Evolutionary conservation across 495 filamentous ascomycete genomes (phyloP).

Genomic region (Penicillium manginii): DNA sequence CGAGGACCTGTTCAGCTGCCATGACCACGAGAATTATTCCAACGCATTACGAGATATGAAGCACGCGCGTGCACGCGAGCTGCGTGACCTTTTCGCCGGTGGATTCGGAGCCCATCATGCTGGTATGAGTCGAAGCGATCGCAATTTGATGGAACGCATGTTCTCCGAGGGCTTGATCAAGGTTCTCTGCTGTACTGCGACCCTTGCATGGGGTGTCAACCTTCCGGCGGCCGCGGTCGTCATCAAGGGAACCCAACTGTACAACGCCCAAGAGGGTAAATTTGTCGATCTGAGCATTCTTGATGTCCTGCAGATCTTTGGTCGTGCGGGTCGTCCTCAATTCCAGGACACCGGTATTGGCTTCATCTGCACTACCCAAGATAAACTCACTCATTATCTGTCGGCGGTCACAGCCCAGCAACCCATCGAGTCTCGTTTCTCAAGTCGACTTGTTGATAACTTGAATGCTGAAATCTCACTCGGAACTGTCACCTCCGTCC

Average conservation of each 20-base stretch:
- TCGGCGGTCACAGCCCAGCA: constrained; percentile 92
- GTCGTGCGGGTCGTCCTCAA: constrained; percentile 94
- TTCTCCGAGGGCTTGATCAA: constrained; percentile 89
- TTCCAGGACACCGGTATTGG: constrained; percentile 96
- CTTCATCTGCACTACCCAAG: constrained; percentile 93
- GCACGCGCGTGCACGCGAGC: constrained; percentile 76
- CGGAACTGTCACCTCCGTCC: constrained; percentile 93
- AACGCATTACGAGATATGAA: constrained; percentile 80
- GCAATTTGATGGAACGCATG: constrained; percentile 89
- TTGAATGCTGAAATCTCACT: constrained; percentile 93
- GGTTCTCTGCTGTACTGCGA: constrained; percentile 97
- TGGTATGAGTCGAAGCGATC: constrained; percentile 88
- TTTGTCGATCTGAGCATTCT: constrained; percentile 97
- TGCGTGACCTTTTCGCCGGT: constrained; percentile 85
- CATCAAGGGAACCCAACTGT: constrained; percentile 96
- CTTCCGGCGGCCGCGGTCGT: constrained; percentile 91
- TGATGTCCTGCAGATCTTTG: constrained; percentile 98
- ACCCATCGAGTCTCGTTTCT: constrained; percentile 94
- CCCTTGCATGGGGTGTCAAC: constrained; percentile 96
- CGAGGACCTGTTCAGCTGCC: constrained; percentile 70
- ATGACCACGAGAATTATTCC: constrained; percentile 73
- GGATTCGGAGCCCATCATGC: constrained; percentile 96
- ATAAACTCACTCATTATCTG: constrained; percentile 91
- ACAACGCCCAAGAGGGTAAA: constrained; percentile 93
- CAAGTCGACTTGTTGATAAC: constrained; percentile 89